phyloP scores from a whole-genome alignment of 495 filamentous ascomycete species.

The Chaetomidium leptoderma region DNA sequence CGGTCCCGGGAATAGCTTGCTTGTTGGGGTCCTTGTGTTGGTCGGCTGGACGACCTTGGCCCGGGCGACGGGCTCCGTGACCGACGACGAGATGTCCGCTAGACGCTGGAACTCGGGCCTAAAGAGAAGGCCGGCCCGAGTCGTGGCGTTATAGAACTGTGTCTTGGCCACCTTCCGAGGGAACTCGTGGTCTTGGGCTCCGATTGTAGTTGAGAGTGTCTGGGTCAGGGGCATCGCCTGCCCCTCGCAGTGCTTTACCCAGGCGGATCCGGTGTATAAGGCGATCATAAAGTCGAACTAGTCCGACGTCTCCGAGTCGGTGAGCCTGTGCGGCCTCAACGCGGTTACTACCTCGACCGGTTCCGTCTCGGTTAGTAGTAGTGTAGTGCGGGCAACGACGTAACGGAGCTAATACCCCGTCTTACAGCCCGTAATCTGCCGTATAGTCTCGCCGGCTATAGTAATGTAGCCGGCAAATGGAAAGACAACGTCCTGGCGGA shows the following conservation, averaged over 20 bases:
- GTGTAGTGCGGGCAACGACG: conserved; percentile 31
- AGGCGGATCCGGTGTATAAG: conserved; percentile 34
- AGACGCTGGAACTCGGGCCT: conserved; percentile 32
- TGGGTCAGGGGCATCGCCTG: conserved; percentile 22
- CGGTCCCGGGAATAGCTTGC: conserved; percentile 11
- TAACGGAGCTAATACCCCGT: conserved; percentile 34
- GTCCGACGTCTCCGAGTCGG: conserved; percentile 32
- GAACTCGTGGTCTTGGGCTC: not conserved
- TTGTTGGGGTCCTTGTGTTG: conserved; percentile 5
- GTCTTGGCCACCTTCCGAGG: conserved; percentile 17
- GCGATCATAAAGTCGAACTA: conserved; percentile 48
- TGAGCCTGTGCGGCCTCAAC: conserved; percentile 34
- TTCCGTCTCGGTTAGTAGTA: conserved; percentile 36
- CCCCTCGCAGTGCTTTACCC: conserved; percentile 44
- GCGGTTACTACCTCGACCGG: conserved; percentile 44
- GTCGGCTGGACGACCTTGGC: not conserved
- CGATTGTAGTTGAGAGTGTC: not conserved
- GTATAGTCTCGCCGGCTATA: conserved; percentile 37
- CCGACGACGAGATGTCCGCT: conserved; percentile 30
- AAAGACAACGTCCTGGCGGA: conserved; percentile 37
- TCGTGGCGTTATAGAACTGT: conserved; percentile 24
- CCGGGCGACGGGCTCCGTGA: conserved; percentile 20
- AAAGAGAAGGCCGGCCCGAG: conserved; percentile 23
- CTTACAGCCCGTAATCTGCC: conserved; percentile 34
- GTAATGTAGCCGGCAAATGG: conserved; percentile 42